Evolutionary conservation across 2,329 filamentous ascomycete genomes (phyloP).

Genomic region (Coniella lustricola): DNA sequence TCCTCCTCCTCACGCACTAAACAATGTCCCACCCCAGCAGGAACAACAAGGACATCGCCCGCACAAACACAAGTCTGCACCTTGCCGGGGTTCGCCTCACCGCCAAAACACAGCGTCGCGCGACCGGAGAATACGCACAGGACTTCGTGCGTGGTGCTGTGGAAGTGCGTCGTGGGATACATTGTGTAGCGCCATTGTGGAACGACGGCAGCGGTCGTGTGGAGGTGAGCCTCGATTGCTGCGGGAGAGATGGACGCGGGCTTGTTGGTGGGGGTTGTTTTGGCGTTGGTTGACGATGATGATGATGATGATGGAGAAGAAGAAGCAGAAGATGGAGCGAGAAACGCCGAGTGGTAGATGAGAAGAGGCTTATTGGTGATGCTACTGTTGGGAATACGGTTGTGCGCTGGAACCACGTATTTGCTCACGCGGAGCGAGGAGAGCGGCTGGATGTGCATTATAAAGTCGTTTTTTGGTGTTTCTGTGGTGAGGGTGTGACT

Average conservation of each 20-base stretch:
- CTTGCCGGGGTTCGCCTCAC: conserved; percentile 50
- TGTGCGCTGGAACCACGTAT: conserved; percentile 52
- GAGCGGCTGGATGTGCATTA: conserved; percentile 27
- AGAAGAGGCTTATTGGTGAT: conserved; percentile 56
- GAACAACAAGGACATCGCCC: conserved; percentile 59
- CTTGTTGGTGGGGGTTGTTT: neutral
- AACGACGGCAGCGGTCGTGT: conserved; percentile 42
- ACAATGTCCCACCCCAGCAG: conserved; percentile 59
- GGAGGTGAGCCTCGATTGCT: conserved; percentile 50
- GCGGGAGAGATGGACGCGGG: conserved; percentile 27
- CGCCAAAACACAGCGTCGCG: conserved; percentile 59
- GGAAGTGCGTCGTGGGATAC: conserved; percentile 60
- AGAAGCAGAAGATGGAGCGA: conserved; percentile 21
- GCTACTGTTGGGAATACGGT: conserved; percentile 55
- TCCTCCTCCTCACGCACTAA: conserved; percentile 36
- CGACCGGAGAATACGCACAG: conserved; percentile 51
- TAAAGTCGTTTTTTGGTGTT: neutral
- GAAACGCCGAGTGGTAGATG: conserved; percentile 58
- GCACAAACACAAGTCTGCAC: conserved; percentile 46
- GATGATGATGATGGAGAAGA: no score
- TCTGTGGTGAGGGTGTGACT: no score
- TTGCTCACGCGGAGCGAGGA: conserved; percentile 47
- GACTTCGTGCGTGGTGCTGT: conserved; percentile 61
- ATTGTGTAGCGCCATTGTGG: conserved; percentile 66
- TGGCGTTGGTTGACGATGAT: no score